phyloP scores from a whole-genome alignment of 169 alveolate genomes.

The Sarcocystis neurona region DNA sequence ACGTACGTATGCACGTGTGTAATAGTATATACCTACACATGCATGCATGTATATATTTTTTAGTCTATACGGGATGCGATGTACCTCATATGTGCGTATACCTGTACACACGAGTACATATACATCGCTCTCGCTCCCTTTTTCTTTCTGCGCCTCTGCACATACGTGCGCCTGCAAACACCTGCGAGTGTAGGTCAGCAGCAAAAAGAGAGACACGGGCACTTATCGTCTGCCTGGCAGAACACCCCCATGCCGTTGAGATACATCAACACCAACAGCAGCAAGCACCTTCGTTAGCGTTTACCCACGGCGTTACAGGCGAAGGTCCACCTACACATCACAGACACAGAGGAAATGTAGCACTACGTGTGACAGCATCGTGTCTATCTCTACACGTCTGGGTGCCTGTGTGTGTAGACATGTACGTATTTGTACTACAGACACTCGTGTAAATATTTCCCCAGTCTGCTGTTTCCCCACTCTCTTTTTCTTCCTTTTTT shows the following conservation, averaged over 20 bases:
- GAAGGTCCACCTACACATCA: neutral
- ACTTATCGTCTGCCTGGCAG: too few species aligned
- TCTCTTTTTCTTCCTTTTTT: neutral
- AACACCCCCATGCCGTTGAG: neutral
- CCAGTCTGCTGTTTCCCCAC: neutral
- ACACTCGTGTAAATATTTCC: too few species aligned
- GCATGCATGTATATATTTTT: neutral
- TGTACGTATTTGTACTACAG: too few species aligned
- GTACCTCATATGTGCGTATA: neutral
- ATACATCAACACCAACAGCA: too few species aligned
- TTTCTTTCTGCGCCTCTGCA: neutral
- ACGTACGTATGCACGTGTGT: neutral
- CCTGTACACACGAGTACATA: neutral
- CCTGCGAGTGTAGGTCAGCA: neutral
- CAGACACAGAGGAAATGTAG: too few species aligned
- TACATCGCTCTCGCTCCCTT: neutral
- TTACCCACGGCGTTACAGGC: too few species aligned
- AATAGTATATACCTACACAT: neutral
- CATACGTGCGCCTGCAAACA: neutral
- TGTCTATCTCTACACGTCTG: neutral
- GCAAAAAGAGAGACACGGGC: neutral
- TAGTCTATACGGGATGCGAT: too few species aligned
- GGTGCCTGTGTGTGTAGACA: neutral
- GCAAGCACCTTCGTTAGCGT: too few species aligned
- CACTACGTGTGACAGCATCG: too few species aligned